Base-by-base conservation (phyloP, 805 yeast species). In the Candida ovalis region DNA sequence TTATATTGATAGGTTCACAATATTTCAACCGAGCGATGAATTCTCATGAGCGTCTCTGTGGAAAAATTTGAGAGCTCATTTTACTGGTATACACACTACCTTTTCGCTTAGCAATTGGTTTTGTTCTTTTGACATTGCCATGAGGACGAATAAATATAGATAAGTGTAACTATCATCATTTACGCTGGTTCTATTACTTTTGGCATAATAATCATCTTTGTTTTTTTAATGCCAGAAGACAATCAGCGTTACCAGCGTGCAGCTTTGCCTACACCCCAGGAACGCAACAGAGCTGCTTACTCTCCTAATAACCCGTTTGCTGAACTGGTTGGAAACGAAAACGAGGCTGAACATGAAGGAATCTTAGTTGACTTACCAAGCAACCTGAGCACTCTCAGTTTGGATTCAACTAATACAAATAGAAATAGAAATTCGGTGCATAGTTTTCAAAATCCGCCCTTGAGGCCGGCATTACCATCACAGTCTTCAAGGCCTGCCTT, bases 251-350 rank as follows among this genome's bases (percentile, higher is more conserved):
- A 30, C n/a, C 44, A 30, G 30, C 43, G 22, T 3, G 35, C 19
- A 7, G 17, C 22, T 13, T 13, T 15, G 23, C 15, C 24, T 12
- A n/a, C 36, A 15, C 37, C 43, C 2, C 10, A 19, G 23, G 18
- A 4, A 15, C 19, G 13, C n/a, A 18, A 19, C 7, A 41, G 46
- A 18, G 19, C 42, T 21, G 24, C 42, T 21, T 48, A 45, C 21
- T 36, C 44, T 6, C 18, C 46, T 4, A 49, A 45, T 24, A 49
- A 49, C 24, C 52, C 52, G 15, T 49, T 49, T 48, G 51, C 48
- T 22, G 19, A 23, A 10, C 4, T 39, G 28, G 41, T 24, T n/a
- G 18, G 19, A 9, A 24, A 24, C n/a, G 21, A 39, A 6, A 39
- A n/a, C 19, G 21, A 23, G 18, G 19, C 41, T 15, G 21, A 39